phyloP scores from a whole-genome alignment of 2,329 filamentous ascomycete species.

The Aureobasidium sp. region DNA sequence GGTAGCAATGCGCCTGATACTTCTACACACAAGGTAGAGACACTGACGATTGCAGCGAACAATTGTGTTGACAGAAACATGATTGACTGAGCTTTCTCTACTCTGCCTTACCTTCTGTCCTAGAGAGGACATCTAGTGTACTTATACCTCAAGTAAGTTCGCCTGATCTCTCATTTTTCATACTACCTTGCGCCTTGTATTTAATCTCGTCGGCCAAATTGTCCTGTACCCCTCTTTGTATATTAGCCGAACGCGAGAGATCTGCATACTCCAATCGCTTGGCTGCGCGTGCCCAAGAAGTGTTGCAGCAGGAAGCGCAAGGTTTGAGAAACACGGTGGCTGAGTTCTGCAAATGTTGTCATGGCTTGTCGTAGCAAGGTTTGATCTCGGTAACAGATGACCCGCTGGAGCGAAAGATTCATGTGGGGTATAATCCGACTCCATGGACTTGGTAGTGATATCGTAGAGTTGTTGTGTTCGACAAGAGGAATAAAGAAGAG shows the following conservation, averaged over 20 bases:
- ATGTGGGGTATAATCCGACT: not conserved
- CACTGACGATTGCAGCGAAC: not conserved
- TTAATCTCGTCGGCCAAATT: not conserved
- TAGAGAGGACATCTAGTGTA: not conserved
- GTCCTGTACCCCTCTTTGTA: conserved; percentile 8
- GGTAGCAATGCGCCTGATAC: not conserved
- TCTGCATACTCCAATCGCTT: conserved; percentile 7
- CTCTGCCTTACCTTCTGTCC: not conserved
- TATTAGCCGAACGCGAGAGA: conserved; percentile 1
- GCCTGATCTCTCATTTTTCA: not conserved
- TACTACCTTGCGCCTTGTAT: not conserved
- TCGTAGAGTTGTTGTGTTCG: too few species aligned
- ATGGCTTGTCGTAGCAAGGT: not conserved
- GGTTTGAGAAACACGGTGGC: not conserved
- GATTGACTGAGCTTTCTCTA: not conserved
- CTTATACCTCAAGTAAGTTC: not conserved
- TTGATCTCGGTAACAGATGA: not conserved
- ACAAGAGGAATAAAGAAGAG: too few species aligned
- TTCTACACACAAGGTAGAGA: not conserved
- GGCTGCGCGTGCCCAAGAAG: not conserved
- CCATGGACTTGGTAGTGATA: too few species aligned
- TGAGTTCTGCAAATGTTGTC: not conserved
- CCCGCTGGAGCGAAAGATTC: not conserved
- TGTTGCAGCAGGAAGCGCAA: not conserved
- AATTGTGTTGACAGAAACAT: not conserved